Evolutionary conservation across 2,329 filamentous ascomycete genomes (phyloP), one percentile per base, ranked within the genome.

Genomic region (Pseudogymnoascus verrucosus): DNA sequence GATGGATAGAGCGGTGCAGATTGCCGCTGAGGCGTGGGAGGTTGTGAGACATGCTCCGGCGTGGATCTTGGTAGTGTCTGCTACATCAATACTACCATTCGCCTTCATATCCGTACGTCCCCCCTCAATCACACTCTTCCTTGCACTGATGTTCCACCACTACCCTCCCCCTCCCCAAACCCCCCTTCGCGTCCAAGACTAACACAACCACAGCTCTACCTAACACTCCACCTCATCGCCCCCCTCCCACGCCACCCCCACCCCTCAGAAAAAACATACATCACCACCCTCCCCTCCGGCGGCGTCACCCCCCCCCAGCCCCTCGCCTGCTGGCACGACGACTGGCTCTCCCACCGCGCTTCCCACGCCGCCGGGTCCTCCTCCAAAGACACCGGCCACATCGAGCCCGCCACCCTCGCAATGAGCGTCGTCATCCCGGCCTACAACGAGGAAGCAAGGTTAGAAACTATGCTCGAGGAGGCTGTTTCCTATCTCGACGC

Each of bases 351-450:
- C 60, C 84, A 84, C 75, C 84, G 82, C 72, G 83, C 79, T 71
- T 76, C 80, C 59, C 78, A 76, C 68, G 69, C 76, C 16, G 69
- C 70, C 26, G 71, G 67, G 68, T 73, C 70, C 31, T 65, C 70
- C 70, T 70, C 77, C 67, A 72, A 77, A 66, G 73, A 75, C 19
- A 77, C 77, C 3, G 82, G 84, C 68, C 76, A 79, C 51, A 89
- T 96, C 63, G 89, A 92, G 67, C 82, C 87, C 1, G 84, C 92
- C 12, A 87, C 93, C 66, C 77, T 97, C n/a, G 89, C 89, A 73
- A 86, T 99, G 80, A 95, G 90, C 62, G 87, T 98, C 6, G 91
- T 99, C 0, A 88, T 99, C 47, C 95, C 95, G 0, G 95, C 95
- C 8, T 99, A 92, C 82, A 99, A 99, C 69, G 95, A 99, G 73